Percentiles rank a stretch among this genome's conserved stretches.
These are phyloP conservation scores for Penicillium coprophilum DNA, from an alignment of 495 filamentous ascomycete genomes.

Conservation along the genomic window DNA sequence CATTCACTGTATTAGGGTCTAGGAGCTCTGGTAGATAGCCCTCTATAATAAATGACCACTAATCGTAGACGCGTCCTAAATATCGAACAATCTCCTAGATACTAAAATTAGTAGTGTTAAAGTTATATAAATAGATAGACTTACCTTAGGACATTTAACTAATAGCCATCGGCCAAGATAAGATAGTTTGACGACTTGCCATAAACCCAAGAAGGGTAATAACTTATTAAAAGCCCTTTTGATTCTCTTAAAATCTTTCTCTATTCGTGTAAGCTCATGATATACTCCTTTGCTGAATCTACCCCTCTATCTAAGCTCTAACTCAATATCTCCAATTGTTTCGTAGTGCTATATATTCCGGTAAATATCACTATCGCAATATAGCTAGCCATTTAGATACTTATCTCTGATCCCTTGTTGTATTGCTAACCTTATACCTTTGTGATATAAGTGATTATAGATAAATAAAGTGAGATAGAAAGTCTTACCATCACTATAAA, in stretches of 20 bases:
- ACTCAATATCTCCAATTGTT: conserved; percentile 10
- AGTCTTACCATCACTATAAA: conserved; percentile 4
- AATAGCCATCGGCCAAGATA: conserved; percentile 3
- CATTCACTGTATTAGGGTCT: background rate
- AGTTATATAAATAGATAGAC: background rate
- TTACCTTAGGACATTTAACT: background rate
- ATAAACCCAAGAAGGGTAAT: conserved; percentile 3
- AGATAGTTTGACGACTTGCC: background rate
- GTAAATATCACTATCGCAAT: conserved; percentile 18
- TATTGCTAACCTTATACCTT: background rate
- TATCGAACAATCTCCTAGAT: background rate
- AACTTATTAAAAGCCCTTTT: conserved; percentile 1
- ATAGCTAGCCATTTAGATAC: conserved; percentile 10
- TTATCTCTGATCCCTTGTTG: conserved; percentile 8
- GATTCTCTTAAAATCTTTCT: conserved; percentile 6
- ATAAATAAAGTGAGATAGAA: conserved; percentile 2
- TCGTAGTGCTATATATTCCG: conserved; percentile 11
- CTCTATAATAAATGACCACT: conserved; percentile 2
- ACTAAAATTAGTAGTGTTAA: background rate
- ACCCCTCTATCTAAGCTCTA: conserved; percentile 10
- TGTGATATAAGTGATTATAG: background rate
- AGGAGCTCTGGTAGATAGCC: background rate
- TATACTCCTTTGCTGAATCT: conserved; percentile 10
- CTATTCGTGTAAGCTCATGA: conserved; percentile 1
- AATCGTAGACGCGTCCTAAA: background rate